These are phyloP conservation scores for Heterobasidion annosum DNA, from an alignment of 1,284 basidiomycete species.

Conservation along the genomic window DNA sequence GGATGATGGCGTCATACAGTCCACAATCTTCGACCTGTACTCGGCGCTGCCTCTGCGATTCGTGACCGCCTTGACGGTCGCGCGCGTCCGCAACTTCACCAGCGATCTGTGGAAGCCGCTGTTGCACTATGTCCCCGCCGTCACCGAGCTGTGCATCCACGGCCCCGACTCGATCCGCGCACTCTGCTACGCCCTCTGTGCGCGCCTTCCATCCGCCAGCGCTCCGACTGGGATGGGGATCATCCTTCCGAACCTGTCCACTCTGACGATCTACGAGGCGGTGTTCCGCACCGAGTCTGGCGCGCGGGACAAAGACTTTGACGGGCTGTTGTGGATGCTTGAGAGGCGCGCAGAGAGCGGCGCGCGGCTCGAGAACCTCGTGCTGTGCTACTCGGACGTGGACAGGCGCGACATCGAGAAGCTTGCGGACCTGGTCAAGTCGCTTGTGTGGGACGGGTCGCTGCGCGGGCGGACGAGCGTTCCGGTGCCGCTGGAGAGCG, in stretches of 20 bases:
- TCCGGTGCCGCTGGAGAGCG: conserved; percentile 6
- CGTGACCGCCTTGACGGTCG: conserved; percentile 9
- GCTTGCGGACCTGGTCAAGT: conserved; percentile 4
- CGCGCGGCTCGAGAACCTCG: conserved; percentile 3
- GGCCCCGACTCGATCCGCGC: conserved; percentile 8
- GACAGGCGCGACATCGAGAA: conserved; percentile 9
- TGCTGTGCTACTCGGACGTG: conserved; percentile 12
- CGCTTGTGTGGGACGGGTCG: conserved; percentile 11
- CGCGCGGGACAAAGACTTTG: conserved; percentile 4
- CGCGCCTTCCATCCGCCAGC: background rate
- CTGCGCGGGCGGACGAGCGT: conserved; percentile 4
- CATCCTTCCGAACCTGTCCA: conserved; percentile 5
- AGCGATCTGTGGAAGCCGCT: conserved; percentile 3
- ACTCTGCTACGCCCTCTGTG: conserved; percentile 5
- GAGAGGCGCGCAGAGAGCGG: conserved; percentile 1
- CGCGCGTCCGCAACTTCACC: conserved; percentile 5
- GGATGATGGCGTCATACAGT: conserved; percentile 4
- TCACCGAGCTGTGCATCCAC: conserved; percentile 11
- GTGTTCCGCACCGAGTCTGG: conserved; percentile 5
- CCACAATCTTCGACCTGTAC: conserved; percentile 6
- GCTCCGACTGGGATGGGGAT: background rate
- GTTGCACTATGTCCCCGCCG: conserved; percentile 5
- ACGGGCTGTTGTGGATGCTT: conserved; percentile 6
- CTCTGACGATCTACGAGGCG: conserved; percentile 9
- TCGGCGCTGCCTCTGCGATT: conserved; percentile 5